A percentile compares a stretch with the other conserved stretches of the same genome.
Evolutionary conservation across 2,329 filamentous ascomycete species (phyloP).

Genomic region (Colletotrichum eremochloae): DNA sequence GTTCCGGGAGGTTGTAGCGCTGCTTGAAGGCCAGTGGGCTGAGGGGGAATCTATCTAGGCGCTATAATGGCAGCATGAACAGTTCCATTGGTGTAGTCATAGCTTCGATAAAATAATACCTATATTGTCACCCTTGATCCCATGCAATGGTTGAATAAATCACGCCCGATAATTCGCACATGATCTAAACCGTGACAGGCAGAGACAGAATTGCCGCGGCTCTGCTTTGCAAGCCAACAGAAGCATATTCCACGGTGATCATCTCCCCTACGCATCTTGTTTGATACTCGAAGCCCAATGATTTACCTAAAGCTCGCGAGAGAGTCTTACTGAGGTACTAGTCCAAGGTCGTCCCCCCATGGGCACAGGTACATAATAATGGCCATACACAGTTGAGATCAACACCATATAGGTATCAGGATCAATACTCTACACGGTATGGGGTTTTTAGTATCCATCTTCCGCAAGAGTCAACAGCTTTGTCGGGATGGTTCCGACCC

Average conservation of each 20-base stretch:
- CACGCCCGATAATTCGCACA: neutral
- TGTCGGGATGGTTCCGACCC: slow-evolving; percentile 11
- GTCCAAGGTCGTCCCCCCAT: neutral
- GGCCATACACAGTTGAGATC: no score
- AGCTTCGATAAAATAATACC: neutral
- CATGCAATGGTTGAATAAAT: neutral
- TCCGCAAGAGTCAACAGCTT: neutral
- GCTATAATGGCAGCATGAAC: neutral
- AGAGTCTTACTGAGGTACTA: neutral
- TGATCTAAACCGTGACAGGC: neutral
- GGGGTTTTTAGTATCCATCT: no score
- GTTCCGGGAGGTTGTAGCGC: no score
- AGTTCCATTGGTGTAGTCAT: neutral
- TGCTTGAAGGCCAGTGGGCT: neutral
- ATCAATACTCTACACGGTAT: no score
- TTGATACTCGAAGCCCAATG: neutral
- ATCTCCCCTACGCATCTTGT: neutral
- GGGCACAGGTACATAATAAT: no score
- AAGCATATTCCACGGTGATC: neutral
- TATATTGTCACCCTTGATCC: neutral
- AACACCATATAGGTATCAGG: no score
- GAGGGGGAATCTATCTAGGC: neutral
- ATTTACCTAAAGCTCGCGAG: neutral
- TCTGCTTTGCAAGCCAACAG: neutral
- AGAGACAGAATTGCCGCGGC: neutral